Evolutionary conservation across 2,329 filamentous ascomycete genomes (phyloP).

Genomic region (Graphilbum sp.): DNA sequence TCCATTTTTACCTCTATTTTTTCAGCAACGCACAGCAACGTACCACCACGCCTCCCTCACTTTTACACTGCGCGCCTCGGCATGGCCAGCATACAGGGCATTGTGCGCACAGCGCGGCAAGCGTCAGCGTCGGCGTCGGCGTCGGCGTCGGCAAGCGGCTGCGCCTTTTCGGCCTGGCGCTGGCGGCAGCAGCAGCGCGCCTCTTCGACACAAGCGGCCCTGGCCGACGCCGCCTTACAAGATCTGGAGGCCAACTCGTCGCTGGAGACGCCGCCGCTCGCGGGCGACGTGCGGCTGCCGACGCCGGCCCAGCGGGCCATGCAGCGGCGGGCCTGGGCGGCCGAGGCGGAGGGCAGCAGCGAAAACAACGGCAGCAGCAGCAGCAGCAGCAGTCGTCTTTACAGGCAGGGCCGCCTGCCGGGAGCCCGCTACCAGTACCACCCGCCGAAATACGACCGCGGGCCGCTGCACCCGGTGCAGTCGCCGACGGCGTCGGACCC

Average conservation of each 20-base stretch:
- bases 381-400: not conserved
- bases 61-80: not conserved
- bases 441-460: conserved; percentile 86
- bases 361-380: too few species aligned
- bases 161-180: too few species aligned
- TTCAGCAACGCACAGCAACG: too few species aligned
- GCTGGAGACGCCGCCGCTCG: conserved; percentile 25
- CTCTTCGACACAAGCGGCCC: conserved; percentile 15
- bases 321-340: conserved; percentile 8
- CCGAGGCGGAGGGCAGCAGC: not conserved
- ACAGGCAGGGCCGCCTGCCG: conserved; percentile 22
- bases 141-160: too few species aligned
- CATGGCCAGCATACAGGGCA: conserved; percentile 27
- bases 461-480: conserved; percentile 83
- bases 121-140: conserved; percentile 1
- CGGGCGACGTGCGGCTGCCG: conserved; percentile 20
- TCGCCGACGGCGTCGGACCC: conserved; percentile 77
- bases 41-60: too few species aligned
- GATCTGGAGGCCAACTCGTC: conserved; percentile 36
- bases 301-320: conserved; percentile 22
- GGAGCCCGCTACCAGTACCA: conserved; percentile 69
- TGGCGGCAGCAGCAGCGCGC: conserved; percentile 23
- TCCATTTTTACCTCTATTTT: too few species aligned
- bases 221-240: conserved; percentile 16
- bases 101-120: conserved; percentile 16